These are phyloP conservation scores for Pseudogymnoascus verrucosus DNA, from an alignment of 2,329 filamentous ascomycete genomes.

Conservation along the genomic window DNA sequence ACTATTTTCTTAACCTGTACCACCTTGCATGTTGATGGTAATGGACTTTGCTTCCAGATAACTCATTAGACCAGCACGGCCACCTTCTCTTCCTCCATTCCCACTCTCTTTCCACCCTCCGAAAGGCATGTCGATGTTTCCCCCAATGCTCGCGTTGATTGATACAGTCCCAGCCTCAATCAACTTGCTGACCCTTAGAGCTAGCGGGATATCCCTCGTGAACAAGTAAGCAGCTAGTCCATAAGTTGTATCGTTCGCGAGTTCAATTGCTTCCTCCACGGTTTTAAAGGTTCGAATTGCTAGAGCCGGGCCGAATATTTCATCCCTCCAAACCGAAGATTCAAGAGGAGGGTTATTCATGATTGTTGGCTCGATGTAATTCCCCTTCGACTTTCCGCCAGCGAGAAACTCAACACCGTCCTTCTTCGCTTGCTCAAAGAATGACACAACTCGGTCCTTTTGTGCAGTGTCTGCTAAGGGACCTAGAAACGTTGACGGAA, in stretches of 20 bases:
- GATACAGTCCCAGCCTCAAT: constrained; percentile 65
- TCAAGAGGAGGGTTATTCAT: constrained; percentile 49
- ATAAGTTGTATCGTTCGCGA: constrained; percentile 54
- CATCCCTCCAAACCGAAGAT: constrained; percentile 46
- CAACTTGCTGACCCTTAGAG: constrained; percentile 58
- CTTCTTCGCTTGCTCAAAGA: constrained; percentile 55
- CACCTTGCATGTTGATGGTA: neutral
- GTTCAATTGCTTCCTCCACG: constrained; percentile 53
- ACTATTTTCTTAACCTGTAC: neutral
- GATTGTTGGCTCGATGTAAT: constrained; percentile 64
- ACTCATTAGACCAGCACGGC: neutral
- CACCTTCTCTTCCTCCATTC: constrained; percentile 43
- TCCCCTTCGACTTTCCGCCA: constrained; percentile 49
- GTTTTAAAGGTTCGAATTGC: constrained; percentile 58
- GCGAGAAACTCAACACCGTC: constrained; percentile 46
- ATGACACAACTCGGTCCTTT: constrained; percentile 51
- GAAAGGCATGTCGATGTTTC: constrained; percentile 37
- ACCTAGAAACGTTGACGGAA: constrained; percentile 47
- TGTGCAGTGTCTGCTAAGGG: constrained; percentile 43
- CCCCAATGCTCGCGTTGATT: constrained; percentile 47
- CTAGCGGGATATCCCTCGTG: constrained; percentile 58
- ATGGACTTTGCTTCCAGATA: neutral
- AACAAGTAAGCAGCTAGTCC: constrained; percentile 61
- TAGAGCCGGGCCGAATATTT: constrained; percentile 57
- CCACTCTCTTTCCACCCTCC: constrained; percentile 78